These are phyloP conservation scores for Penicillium taxi DNA, from an alignment of 495 filamentous ascomycete species.

Conservation along the genomic window DNA sequence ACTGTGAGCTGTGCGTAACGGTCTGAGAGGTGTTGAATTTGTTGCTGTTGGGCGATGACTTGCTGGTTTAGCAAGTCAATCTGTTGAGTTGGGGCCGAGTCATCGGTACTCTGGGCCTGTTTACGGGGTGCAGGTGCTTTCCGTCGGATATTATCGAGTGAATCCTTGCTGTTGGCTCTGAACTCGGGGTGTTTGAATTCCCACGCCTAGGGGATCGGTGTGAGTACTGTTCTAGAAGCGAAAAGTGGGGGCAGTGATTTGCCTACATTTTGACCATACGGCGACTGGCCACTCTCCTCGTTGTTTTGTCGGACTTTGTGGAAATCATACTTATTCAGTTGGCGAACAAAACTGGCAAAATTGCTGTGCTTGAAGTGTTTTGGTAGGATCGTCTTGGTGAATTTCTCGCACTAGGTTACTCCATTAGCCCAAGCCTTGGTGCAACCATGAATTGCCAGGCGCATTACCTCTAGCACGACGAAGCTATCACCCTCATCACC, in stretches of 20 bases:
- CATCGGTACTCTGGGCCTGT: conserved; percentile 52
- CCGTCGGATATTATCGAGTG: conserved; percentile 88
- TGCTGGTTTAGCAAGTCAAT: conserved; percentile 84
- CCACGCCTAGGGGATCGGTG: conserved; percentile 60
- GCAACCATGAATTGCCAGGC: conserved; percentile 7
- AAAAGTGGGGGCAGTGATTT: not conserved
- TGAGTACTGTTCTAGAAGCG: not conserved
- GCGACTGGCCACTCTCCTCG: conserved; percentile 85
- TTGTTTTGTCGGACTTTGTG: conserved; percentile 97
- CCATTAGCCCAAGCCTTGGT: conserved; percentile 8
- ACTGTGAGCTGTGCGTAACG: conserved; percentile 77
- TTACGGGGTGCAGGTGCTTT: conserved; percentile 94
- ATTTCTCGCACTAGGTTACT: conserved; percentile 83
- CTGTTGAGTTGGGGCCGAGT: conserved; percentile 75
- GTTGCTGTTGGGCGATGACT: conserved; percentile 81
- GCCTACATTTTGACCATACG: conserved; percentile 82
- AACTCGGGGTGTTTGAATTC: conserved; percentile 99
- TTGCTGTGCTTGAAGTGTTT: conserved; percentile 99
- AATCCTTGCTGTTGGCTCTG: conserved; percentile 89
- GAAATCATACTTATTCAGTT: conserved; percentile 99
- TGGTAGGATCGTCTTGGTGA: conserved; percentile 92
- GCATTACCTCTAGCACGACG: conserved; percentile 84
- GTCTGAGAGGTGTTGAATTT: conserved; percentile 77
- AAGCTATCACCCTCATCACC: conserved; percentile 92
- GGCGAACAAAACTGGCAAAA: conserved; percentile 96